phyloP scores from a whole-genome alignment of 495 filamentous ascomycete genomes.

The Talaromyces trachyspermus region DNA sequence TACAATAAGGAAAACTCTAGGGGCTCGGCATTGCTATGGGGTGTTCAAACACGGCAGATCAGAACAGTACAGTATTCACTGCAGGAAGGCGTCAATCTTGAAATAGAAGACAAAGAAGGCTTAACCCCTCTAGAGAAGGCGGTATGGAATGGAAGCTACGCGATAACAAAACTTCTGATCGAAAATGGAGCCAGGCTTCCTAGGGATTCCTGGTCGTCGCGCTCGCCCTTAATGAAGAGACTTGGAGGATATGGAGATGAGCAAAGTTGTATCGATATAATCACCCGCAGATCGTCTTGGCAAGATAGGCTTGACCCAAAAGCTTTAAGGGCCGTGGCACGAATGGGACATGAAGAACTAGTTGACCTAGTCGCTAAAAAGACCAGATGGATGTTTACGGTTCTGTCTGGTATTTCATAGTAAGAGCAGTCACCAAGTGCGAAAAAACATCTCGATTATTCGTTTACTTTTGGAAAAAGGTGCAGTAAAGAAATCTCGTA shows the following conservation, averaged over 20 bases:
- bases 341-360: not conserved
- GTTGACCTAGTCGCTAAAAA: not conserved
- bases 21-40: not conserved
- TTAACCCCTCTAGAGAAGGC: constrained; percentile 30
- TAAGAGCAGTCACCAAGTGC: constrained; percentile 16
- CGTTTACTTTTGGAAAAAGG: not conserved
- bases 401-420: not conserved
- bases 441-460: constrained; percentile 28
- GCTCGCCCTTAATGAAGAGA: not conserved
- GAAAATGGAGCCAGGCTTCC: constrained; percentile 13
- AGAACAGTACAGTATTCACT: not conserved
- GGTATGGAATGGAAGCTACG: not conserved
- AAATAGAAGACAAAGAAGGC: constrained; percentile 22
- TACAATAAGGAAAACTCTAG: not conserved
- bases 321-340: not conserved
- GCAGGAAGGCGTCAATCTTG: constrained; percentile 29
- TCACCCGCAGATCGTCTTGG: not conserved
- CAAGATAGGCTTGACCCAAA: not conserved
- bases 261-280: too few species aligned
- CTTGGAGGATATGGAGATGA: not conserved
- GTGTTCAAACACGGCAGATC: not conserved
- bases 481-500: not conserved
- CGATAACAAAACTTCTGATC: constrained; percentile 14
- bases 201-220: not conserved
- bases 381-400: not conserved